Evolutionary conservation across 2,329 filamentous ascomycete genomes (phyloP), one percentile per base, ranked within the genome.

Genomic region (Onygena corvina): DNA sequence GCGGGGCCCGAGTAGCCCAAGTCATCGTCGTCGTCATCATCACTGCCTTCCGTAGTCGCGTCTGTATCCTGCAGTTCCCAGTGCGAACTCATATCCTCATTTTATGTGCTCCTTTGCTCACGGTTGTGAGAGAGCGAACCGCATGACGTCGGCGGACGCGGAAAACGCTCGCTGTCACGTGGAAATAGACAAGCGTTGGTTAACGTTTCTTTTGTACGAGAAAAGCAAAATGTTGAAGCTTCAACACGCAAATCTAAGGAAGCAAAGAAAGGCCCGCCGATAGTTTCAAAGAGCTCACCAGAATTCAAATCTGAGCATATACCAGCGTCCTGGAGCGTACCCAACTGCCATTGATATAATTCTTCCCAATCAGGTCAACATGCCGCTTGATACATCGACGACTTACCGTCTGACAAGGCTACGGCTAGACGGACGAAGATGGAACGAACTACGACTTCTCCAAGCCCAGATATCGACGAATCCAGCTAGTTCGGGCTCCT

Each of bases 301-400:
- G 21, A 33, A 18, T 7, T 4, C 20, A 16, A 42, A 42, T 14
- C 8, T 5, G 21, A 42, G 38, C 12, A 1, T 8, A 11, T 42
- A n/a, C 16, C 21, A 27, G 16, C n/a, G 14, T 23, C 14, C 4
- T n/a, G 5, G 12, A 12, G 3, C 3, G 1, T 25, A 42, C 11
- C 20, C 11, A 42, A 16, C 20, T 20, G 11, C 7, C 31, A 2
- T 20, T 11, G 1, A 25, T 11, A 18, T 33, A 36, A 11, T 11
- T 8, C 14, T 8, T 21, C 14, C 6, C 3, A 31, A 12, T 20
- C 20, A 16, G 12, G n/a, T 25, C 16, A 68, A 56, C 58, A 95
- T 95, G 90, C 89, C 90, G 51, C 86, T 96, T 65, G 90, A 95
- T 69, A 94, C 88, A 5, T 90, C 86, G 9, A 88, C 86, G 47